These are phyloP conservation scores for Heliamphora pulchella DNA, from an alignment of 179 eudicot genomes.

Conservation along the genomic window DNA sequence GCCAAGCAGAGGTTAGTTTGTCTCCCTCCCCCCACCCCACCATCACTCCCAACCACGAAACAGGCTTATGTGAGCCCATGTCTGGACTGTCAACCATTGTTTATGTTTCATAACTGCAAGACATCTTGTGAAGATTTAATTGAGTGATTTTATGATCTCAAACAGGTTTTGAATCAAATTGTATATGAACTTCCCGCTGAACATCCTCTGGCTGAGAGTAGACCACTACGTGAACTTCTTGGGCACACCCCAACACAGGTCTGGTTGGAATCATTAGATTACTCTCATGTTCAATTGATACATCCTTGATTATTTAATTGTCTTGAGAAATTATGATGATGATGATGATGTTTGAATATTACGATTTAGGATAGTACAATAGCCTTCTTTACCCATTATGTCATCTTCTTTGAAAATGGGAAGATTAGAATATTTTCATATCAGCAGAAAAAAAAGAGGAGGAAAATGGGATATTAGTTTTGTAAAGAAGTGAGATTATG, in stretches of 20 bases:
- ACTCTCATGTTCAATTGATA: neutral
- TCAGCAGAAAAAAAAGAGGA: neutral
- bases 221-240: slow-evolving; percentile 83
- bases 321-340: neutral
- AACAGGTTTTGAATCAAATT: slow-evolving; percentile 84
- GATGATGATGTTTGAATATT: neutral
- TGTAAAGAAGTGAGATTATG: neutral
- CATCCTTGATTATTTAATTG: neutral
- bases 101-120: neutral
- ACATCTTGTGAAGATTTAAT: neutral
- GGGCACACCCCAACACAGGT: slow-evolving; percentile 98
- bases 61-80: no score
- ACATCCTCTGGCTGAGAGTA: slow-evolving; percentile 90
- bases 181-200: slow-evolving; percentile 86
- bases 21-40: neutral
- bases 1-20: slow-evolving; percentile 51
- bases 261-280: slow-evolving; percentile 9
- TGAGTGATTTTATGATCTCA: neutral
- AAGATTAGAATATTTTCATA: neutral
- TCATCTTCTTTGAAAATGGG: neutral
- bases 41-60: neutral
- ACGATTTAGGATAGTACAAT: neutral
- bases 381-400: neutral
- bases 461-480: no score
- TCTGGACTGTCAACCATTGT: no score